Evolutionary conservation across 1,284 basidiomycete genomes (phyloP).

Genomic region (Apiotrichum laibachii): DNA sequence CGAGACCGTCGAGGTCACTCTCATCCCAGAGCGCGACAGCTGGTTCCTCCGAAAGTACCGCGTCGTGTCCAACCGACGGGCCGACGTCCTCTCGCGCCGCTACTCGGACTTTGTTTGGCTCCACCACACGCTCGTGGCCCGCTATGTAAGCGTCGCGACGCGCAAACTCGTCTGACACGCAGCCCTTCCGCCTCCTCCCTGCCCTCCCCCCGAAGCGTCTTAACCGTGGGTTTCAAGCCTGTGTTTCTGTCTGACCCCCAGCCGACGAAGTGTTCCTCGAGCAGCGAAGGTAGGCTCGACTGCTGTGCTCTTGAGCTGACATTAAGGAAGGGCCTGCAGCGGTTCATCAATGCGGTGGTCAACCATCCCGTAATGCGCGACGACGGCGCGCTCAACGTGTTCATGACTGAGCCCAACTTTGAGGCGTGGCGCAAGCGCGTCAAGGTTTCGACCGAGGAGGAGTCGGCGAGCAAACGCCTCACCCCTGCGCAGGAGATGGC

Average conservation of each 20-base stretch:
- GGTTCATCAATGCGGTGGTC: constrained; percentile 74
- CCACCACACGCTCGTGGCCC: constrained; percentile 69
- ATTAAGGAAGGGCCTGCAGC: constrained; percentile 69
- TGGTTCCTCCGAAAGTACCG: constrained; percentile 80
- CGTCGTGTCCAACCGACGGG: constrained; percentile 70
- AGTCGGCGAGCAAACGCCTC: constrained; percentile 73
- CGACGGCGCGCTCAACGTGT: constrained; percentile 75
- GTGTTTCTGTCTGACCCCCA: constrained; percentile 36
- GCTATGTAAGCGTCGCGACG: constrained; percentile 43
- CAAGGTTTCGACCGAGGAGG: constrained; percentile 71
- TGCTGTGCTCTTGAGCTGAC: background rate
- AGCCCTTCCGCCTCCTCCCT: constrained; percentile 90
- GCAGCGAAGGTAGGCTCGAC: constrained; percentile 64
- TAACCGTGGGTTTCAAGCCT: constrained; percentile 61
- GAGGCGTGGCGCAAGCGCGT: constrained; percentile 74
- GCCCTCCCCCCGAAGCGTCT: constrained; percentile 84
- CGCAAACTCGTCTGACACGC: constrained; percentile 33
- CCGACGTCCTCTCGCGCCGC: constrained; percentile 49
- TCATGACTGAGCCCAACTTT: constrained; percentile 75
- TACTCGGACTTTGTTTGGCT: constrained; percentile 90
- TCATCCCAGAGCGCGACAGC: constrained; percentile 75
- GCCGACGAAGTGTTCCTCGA: constrained; percentile 85
- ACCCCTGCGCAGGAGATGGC: constrained; percentile 83
- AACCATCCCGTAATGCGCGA: constrained; percentile 87
- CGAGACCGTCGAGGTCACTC: constrained; percentile 65